These are phyloP conservation scores for Epichloe aotearoae DNA, from an alignment of 2,329 filamentous ascomycete genomes.

Conservation along the genomic window DNA sequence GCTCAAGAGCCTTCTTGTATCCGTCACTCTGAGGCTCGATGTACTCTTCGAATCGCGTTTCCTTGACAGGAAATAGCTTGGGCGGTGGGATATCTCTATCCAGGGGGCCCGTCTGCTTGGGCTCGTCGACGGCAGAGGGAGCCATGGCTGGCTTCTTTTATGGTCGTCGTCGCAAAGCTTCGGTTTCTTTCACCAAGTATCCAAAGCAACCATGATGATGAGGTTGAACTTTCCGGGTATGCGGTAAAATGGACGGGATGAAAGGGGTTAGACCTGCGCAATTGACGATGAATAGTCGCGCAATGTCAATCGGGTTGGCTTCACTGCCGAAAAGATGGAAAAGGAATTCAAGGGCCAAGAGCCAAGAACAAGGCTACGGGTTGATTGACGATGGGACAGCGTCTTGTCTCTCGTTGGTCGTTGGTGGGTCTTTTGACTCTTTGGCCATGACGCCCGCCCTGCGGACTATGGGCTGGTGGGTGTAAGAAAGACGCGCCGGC, in stretches of 20 bases:
- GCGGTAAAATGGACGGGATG: conserved; percentile 2
- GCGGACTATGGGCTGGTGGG: neutral
- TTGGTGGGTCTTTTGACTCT: conserved; percentile 8
- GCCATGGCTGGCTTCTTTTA: conserved; percentile 28
- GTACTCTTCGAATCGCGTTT: conserved; percentile 46
- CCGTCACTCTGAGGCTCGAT: conserved; percentile 48
- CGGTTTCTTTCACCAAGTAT: neutral
- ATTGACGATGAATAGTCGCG: neutral
- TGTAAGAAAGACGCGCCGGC: neutral
- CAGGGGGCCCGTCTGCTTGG: conserved; percentile 21
- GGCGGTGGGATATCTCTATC: conserved; percentile 37
- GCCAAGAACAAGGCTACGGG: conserved; percentile 20
- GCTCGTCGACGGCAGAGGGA: conserved; percentile 38
- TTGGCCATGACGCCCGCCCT: conserved; percentile 1
- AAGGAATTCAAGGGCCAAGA: neutral
- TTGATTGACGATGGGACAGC: conserved; percentile 17
- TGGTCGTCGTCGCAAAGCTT: conserved; percentile 4
- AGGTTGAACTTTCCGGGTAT: neutral
- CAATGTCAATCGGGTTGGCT: neutral
- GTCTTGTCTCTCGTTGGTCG: conserved; percentile 8
- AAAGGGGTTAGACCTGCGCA: neutral
- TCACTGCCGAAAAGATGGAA: neutral
- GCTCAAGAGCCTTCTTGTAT: conserved; percentile 52
- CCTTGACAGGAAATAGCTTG: conserved; percentile 47
- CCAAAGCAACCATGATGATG: conserved; percentile 4